Evolutionary conservation across 305 asterid genomes (phyloP), one percentile per base, ranked within the genome.

Genomic region (Andrographis paniculata): DNA sequence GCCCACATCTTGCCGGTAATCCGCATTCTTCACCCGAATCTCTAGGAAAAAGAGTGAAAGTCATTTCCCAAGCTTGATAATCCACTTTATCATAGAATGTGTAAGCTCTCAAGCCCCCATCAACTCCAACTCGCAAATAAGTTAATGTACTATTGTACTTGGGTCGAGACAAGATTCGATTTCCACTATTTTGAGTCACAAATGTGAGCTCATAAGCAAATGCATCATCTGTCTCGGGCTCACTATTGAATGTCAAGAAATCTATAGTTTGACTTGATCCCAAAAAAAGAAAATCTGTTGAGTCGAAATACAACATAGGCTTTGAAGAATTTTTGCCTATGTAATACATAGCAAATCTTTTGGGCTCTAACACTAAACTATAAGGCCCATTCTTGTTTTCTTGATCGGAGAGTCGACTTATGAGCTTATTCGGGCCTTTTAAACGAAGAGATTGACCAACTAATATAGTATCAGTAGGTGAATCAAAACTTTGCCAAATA

Each of bases 111-210:
- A 76, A 15, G 1, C 27, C 63, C 14, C 84, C 75, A n/a, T 73
- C 78, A 0, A 67, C 35, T 2, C 63, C 80, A 40, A 76, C 47
- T 4, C 80, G 65, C 14, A 76, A 65, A 35, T 55, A 67, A 14
- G 84, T 52, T 0, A 69, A 48, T n/a, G 72, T 56, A 23, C 60
- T 54, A 14, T 71, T 68, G 55, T 56, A 57, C 1, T 64, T 65
- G 15, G 71, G 55, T 45, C 33, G 36, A 0, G 67, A 62, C 15
- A 71, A 2, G 27, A 64, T 42, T 6, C 40, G 48, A n/a, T 15
- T 14, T 8, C 66, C 27, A 18, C 33, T 23, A 8, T 55, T 22
- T 4, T 14, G 13, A 3, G 9, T 6, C 13, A 10, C 57, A 7
- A 64, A 42, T 11, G 2, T 21, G 6, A 63, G 6, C 5, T 51